Conservation (phyloP, 2,329 filamentous ascomycete genomes). For the Colletotrichum navitas region DNA sequence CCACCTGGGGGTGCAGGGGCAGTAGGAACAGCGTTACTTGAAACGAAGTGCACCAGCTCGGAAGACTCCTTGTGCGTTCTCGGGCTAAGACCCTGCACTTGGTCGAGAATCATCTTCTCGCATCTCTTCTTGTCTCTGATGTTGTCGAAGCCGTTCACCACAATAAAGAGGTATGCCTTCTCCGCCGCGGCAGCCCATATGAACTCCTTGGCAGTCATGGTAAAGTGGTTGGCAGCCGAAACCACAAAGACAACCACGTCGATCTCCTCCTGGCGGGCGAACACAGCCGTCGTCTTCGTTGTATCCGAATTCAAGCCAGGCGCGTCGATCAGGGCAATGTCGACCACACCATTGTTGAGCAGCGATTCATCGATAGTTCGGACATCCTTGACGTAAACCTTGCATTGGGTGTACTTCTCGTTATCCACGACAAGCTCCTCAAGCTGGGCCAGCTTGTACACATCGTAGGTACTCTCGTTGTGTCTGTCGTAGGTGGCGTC, state of each 20-base stretch:
- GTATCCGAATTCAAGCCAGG: conserved; percentile 96
- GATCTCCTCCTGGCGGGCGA: conserved; percentile 97
- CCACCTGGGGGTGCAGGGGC: conserved; percentile 69
- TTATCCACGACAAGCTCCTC: conserved; percentile 94
- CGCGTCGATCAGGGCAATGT: conserved; percentile 97
- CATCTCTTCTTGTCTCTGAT: conserved; percentile 93
- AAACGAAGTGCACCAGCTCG: conserved; percentile 97
- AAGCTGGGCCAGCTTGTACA: conserved; percentile 81
- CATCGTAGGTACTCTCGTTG: conserved; percentile 94
- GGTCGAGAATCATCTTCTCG: conserved; percentile 92
- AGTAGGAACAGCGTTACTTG: conserved; percentile 92
- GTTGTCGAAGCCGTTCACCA: conserved; percentile 93
- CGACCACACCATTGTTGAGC: conserved; percentile 96
- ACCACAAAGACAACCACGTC: conserved; percentile 99
- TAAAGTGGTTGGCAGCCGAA: conserved; percentile 97
- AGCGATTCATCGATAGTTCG: conserved; percentile 92
- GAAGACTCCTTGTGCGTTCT: conserved; percentile 91
- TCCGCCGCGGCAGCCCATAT: conserved; percentile 95
- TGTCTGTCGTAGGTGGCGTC: conserved; percentile 84
- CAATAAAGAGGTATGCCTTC: conserved; percentile 99
- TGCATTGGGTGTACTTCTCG: conserved; percentile 91
- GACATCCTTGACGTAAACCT: conserved; percentile 94
- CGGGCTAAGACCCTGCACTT: conserved; percentile 88
- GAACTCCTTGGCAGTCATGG: conserved; percentile 96
- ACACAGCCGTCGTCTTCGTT: conserved; percentile 96